Conservation (phyloP, 176 grass and related monocot species). For the Panicum miliaceum region DNA sequence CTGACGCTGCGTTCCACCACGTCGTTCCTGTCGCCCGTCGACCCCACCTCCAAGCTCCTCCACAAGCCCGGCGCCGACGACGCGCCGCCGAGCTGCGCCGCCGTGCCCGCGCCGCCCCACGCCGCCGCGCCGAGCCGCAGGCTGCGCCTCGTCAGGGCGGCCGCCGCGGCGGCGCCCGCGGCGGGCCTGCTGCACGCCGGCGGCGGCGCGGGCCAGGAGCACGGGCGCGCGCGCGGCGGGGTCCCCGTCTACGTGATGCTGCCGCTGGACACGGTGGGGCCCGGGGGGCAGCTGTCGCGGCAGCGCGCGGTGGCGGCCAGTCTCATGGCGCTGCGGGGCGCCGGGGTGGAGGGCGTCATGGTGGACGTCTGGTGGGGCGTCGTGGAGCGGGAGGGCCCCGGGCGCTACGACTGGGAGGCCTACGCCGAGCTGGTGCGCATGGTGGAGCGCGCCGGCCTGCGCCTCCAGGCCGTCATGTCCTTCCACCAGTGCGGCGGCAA, state of each 20-base stretch:
- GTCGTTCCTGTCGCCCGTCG: slow-evolving; percentile 56
- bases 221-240: slow-evolving; percentile 12
- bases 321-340: slow-evolving; percentile 76
- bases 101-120: slow-evolving; percentile 1
- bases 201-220: background rate
- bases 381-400: slow-evolving; percentile 74
- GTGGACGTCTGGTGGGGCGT: slow-evolving; percentile 98
- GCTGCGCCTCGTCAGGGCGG: slow-evolving; percentile 28
- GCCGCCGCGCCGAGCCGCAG: slow-evolving; percentile 33
- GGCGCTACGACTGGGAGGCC: slow-evolving; percentile 79
- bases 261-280: slow-evolving; percentile 80
- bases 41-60: slow-evolving; percentile 54
- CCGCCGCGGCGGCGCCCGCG: background rate
- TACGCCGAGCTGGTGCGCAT: slow-evolving; percentile 87
- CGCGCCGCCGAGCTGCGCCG: slow-evolving; percentile 44
- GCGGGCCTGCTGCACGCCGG: slow-evolving; percentile 43
- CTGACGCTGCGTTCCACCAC: slow-evolving; percentile 61
- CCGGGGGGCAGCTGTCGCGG: slow-evolving; percentile 48
- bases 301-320: slow-evolving; percentile 70
- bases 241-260: slow-evolving; percentile 96
- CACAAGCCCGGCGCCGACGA: slow-evolving; percentile 50
- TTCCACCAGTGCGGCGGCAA: slow-evolving; percentile 98
- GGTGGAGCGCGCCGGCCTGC: slow-evolving; percentile 76
- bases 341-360: slow-evolving; percentile 96
- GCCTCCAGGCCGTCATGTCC: slow-evolving; percentile 94